Percentiles rank a stretch among this genome's conserved stretches.
Conservation (phyloP, 257 asterid species). For the Fraxinus anomala region DNA sequence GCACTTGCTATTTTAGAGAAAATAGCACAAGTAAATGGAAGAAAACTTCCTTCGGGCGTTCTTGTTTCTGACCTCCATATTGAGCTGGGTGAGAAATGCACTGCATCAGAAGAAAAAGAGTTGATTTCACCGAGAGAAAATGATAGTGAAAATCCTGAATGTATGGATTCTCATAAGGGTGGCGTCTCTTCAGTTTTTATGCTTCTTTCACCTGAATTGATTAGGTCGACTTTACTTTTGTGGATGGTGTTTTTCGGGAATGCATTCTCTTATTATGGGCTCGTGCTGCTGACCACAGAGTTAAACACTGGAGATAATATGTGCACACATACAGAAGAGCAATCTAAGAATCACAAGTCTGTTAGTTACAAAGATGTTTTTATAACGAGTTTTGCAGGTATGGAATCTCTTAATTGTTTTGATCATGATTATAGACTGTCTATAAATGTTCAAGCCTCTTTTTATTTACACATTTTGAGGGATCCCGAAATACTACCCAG, state of each 20-base stretch:
- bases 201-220: conserved; percentile 68
- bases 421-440: no score
- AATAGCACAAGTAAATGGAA: conserved; percentile 47
- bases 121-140: conserved; percentile 44
- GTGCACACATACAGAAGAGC: conserved; percentile 37
- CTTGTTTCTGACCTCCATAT: conserved; percentile 47
- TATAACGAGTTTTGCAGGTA: conserved; percentile 79
- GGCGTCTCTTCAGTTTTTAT: conserved; percentile 45
- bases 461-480: no score
- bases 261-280: conserved; percentile 78
- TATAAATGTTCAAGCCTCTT: no score
- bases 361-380: conserved; percentile 60
- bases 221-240: conserved; percentile 61
- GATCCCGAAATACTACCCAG: no score
- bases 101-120: conserved; percentile 45
- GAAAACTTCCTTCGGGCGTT: conserved; percentile 59
- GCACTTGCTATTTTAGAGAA: conserved; percentile 50
- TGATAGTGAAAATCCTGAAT: conserved; percentile 28
- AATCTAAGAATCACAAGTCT: conserved; percentile 39
- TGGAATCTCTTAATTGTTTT: background rate
- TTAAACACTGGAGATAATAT: conserved; percentile 47
- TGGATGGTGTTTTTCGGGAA: conserved; percentile 75
- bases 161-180: conserved; percentile 24
- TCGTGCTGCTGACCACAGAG: conserved; percentile 77
- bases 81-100: conserved; percentile 41